These are phyloP conservation scores for Thalassiosira exigua DNA, from an alignment of 352 stramenopile species.

Conservation along the genomic window DNA sequence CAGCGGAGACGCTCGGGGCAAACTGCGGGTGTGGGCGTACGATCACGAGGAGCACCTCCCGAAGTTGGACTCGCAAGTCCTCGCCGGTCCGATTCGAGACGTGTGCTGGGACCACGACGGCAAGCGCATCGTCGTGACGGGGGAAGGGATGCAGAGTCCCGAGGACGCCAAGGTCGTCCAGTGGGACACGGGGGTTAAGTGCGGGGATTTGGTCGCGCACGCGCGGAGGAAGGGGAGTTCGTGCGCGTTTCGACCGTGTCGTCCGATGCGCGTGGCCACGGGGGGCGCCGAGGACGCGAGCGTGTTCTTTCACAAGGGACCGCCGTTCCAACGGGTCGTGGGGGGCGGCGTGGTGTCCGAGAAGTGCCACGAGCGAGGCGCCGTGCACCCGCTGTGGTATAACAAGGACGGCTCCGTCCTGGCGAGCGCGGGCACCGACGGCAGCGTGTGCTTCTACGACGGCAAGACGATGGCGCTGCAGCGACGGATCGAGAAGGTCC, in stretches of 20 bases:
- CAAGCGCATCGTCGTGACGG: slow-evolving; percentile 84
- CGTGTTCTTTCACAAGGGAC: slow-evolving; percentile 93
- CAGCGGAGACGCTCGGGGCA: slow-evolving; percentile 89
- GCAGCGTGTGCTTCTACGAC: slow-evolving; percentile 94
- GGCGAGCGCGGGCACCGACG: slow-evolving; percentile 93
- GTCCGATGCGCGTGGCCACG: slow-evolving; percentile 95
- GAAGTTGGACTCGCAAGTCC: slow-evolving; percentile 91
- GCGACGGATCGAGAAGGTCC: slow-evolving; percentile 81
- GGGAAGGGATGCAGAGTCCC: slow-evolving; percentile 40
- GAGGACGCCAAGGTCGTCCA: slow-evolving; percentile 86
- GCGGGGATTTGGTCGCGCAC: slow-evolving; percentile 94
- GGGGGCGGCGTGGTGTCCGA: slow-evolving; percentile 72
- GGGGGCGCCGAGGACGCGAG: slow-evolving; percentile 93
- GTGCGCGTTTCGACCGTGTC: slow-evolving; percentile 91
- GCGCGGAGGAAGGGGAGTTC: slow-evolving; percentile 91
- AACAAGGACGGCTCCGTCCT: slow-evolving; percentile 89
- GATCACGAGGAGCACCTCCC: slow-evolving; percentile 96
- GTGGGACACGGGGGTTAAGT: slow-evolving; percentile 96
- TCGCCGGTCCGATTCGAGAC: slow-evolving; percentile 91
- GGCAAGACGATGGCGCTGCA: slow-evolving; percentile 89
- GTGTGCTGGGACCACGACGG: slow-evolving; percentile 95
- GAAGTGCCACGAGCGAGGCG: slow-evolving; percentile 91
- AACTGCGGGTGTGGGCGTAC: slow-evolving; percentile 94
- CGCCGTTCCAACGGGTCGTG: slow-evolving; percentile 96
- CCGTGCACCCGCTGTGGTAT: slow-evolving; percentile 94